Percentiles rank a stretch among this genome's conserved stretches.
Conservation (phyloP, 495 filamentous ascomycete species). For the Halenospora varia region DNA sequence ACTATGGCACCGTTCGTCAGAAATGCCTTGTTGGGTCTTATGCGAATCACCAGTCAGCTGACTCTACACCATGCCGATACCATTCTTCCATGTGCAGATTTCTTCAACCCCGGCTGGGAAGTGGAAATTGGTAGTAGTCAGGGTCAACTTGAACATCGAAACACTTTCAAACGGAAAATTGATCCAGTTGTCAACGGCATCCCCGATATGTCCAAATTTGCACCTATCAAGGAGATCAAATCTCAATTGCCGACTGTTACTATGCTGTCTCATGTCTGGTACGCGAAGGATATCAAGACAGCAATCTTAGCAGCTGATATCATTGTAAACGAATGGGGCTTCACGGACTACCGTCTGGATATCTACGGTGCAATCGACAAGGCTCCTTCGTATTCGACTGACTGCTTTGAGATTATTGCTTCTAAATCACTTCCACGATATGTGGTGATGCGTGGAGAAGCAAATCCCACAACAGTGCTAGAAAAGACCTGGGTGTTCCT, state of each 20-base stretch:
- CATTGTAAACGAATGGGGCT: slow-evolving; percentile 64
- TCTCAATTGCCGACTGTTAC: slow-evolving; percentile 55
- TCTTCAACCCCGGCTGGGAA: slow-evolving; percentile 68
- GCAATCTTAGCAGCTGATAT: slow-evolving; percentile 60
- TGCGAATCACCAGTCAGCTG: slow-evolving; percentile 52
- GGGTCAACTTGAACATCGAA: slow-evolving; percentile 54
- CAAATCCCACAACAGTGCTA: slow-evolving; percentile 1
- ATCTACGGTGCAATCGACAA: slow-evolving; percentile 62
- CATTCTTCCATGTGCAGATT: slow-evolving; percentile 59
- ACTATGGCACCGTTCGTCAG: slow-evolving; percentile 54
- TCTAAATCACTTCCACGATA: slow-evolving; percentile 49
- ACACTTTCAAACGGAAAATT: slow-evolving; percentile 56
- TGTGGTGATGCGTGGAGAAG: slow-evolving; percentile 19
- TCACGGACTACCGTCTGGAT: slow-evolving; percentile 57
- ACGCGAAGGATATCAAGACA: slow-evolving; percentile 62
- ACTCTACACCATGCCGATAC: slow-evolving; percentile 63
- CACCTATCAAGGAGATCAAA: slow-evolving; percentile 54
- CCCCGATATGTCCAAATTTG: slow-evolving; percentile 59
- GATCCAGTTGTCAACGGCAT: slow-evolving; percentile 69
- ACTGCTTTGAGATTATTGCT: slow-evolving; percentile 59
- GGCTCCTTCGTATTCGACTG: slow-evolving; percentile 54
- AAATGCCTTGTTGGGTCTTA: slow-evolving; percentile 50
- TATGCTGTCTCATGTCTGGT: slow-evolving; percentile 63
- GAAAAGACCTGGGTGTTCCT: slow-evolving; percentile 53
- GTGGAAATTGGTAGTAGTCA: slow-evolving; percentile 59